Evolutionary conservation across 2,329 filamentous ascomycete species (phyloP).

Genomic region (Diaporthe eres): DNA sequence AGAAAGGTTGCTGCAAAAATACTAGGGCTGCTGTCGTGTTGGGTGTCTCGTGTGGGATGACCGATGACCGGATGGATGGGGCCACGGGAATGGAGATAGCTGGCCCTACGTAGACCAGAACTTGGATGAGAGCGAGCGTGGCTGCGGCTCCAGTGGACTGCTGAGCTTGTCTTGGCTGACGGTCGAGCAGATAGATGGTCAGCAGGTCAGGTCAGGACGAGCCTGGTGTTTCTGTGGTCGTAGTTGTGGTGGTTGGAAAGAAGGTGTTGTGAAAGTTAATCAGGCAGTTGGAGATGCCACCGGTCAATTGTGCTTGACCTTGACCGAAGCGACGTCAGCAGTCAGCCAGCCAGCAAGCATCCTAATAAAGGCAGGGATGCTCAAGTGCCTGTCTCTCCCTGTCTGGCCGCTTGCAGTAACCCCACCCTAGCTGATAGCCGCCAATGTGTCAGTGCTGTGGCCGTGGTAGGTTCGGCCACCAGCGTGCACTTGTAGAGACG

Average conservation of each 20-base stretch:
- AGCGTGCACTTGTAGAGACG: background rate
- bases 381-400: slow-evolving; percentile 7
- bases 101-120: background rate
- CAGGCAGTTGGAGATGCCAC: slow-evolving; percentile 15
- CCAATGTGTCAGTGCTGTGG: background rate
- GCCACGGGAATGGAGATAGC: background rate
- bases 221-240: background rate
- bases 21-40: background rate
- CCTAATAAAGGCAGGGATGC: slow-evolving; percentile 12
- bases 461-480: background rate
- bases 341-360: background rate
- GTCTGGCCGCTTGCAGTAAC: slow-evolving; percentile 30
- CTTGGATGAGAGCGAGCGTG: background rate
- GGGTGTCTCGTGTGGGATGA: background rate
- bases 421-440: slow-evolving; percentile 24
- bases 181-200: slow-evolving; percentile 7
- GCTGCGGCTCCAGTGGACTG: background rate
- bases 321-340: slow-evolving; percentile 33
- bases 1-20: background rate
- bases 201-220: slow-evolving; percentile 8
- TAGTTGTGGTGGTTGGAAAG: background rate
- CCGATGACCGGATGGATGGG: background rate
- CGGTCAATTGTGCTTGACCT: background rate
- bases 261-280: slow-evolving; percentile 4
- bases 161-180: background rate